phyloP scores from a whole-genome alignment of 2,329 filamentous ascomycete genomes.

The Lasiodiplodia citricola region DNA sequence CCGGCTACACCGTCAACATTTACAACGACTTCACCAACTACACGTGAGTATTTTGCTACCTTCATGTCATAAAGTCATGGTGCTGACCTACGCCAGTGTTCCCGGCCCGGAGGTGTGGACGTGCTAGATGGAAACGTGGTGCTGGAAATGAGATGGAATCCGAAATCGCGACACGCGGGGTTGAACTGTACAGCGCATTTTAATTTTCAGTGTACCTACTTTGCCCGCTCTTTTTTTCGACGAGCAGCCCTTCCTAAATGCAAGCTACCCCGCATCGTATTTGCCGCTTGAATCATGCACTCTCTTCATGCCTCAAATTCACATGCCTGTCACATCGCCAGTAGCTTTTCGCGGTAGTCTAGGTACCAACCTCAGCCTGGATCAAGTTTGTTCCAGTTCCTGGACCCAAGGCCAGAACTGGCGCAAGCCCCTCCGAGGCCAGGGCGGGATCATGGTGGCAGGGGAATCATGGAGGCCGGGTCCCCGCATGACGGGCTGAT shows the following conservation, averaged over 20 bases:
- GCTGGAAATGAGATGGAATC: not conserved
- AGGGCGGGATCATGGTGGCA: slow-evolving; percentile 4
- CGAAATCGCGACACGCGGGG: not conserved
- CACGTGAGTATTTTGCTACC: slow-evolving; percentile 30
- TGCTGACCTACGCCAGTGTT: not conserved
- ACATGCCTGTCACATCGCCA: not conserved
- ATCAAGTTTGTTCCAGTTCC: not conserved
- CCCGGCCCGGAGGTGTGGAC: slow-evolving; percentile 44
- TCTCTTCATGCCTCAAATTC: not conserved
- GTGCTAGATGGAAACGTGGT: slow-evolving; percentile 34
- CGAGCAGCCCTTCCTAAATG: not conserved
- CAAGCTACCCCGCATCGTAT: not conserved
- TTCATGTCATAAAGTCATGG: not conserved
- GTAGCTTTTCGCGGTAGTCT: not conserved
- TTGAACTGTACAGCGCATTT: not conserved
- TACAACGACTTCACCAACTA: slow-evolving; percentile 45
- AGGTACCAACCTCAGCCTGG: not conserved
- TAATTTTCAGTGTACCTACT: not conserved
- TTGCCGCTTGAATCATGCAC: not conserved
- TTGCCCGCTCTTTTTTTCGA: not conserved
- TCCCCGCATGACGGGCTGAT: slow-evolving; percentile 15
- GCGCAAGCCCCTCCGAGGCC: not conserved
- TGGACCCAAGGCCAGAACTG: not conserved
- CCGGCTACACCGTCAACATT: slow-evolving; percentile 22
- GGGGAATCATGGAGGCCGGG: not conserved